Base-by-base conservation (phyloP, 139 green algal species). In the Mychonastes homosphaera region DNA sequence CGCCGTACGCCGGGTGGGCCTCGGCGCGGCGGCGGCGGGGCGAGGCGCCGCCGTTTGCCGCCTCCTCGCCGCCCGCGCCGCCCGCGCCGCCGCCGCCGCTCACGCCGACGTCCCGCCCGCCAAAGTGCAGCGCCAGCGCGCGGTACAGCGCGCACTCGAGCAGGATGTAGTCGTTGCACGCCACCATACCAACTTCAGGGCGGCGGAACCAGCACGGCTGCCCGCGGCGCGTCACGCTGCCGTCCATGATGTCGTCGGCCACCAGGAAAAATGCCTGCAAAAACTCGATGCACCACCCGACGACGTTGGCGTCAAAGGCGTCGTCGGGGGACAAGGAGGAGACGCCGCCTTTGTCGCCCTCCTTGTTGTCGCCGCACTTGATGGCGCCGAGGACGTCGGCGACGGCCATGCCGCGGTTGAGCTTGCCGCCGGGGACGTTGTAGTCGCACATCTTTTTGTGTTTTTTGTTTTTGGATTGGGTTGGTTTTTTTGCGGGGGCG, bases 171-270 rank as follows among this genome's bases (percentile, higher is more conserved):
- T 99, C 92, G 62, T 99, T 99, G 82, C 84, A 90, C 8, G 92
- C 92, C 46, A 95, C 78, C 72, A 97, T 74, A 10, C 87, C 88
- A 21, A 98, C 91, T 74, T 95, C 73, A n/a, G n/a, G n/a, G n/a
- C n/a, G n/a, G n/a, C n/a, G n/a, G 74, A 95, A 99, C 92, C 92
- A 99, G 81, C 92, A 99, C 16, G 90, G 89, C 71, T 99, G 89
- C 9, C 92, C 92, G 3, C 92, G 65, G 19, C 92, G 74, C 1
- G 92, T 99, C 62, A 99, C 84, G 34, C 79, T 92, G 23, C 86
- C 80, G 64, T 99, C 92, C 92, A 99, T 99, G 67, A 99, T 96
- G 70, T 99, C 92, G 57, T 99, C 92, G 10, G 87, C 85, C 19
- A 99, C 92, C 34, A 99, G 77, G 71, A 99, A 99, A 71, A 91